Conservation (phyloP, 2,329 filamentous ascomycete species). For the Colletotrichum sp. region DNA sequence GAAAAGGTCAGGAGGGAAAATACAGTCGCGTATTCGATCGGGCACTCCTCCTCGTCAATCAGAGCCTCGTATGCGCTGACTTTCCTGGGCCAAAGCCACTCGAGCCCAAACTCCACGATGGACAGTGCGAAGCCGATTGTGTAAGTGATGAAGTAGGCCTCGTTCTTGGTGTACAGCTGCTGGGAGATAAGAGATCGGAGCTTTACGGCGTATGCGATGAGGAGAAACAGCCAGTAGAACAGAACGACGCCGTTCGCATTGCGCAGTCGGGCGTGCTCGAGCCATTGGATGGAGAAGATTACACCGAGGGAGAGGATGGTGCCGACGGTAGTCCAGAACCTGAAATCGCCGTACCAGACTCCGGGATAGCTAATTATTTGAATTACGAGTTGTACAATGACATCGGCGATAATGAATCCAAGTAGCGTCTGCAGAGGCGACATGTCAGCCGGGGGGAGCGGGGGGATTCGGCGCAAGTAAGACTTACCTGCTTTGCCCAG, state of each 20-base stretch:
- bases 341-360: conserved; percentile 81
- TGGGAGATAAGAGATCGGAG: conserved; percentile 85
- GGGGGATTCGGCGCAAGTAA: not conserved
- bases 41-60: conserved; percentile 67
- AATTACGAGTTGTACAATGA: conserved; percentile 74
- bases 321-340: conserved; percentile 80
- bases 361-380: conserved; percentile 74
- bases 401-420: conserved; percentile 69
- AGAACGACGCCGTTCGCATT: conserved; percentile 88
- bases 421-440: conserved; percentile 57
- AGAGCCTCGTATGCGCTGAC: conserved; percentile 65
- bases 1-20: conserved; percentile 94
- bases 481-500: conserved; percentile 83
- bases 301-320: conserved; percentile 76
- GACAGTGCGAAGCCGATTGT: conserved; percentile 74
- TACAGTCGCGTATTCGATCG: conserved; percentile 88
- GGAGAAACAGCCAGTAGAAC: conserved; percentile 89
- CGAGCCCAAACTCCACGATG: conserved; percentile 73
- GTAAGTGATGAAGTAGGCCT: conserved; percentile 81
- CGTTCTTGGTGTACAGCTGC: conserved; percentile 67
- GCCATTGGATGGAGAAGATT: conserved; percentile 81
- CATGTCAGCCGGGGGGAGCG: conserved; percentile 2
- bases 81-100: conserved; percentile 87
- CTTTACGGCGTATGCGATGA: conserved; percentile 81
- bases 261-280: conserved; percentile 82